These are phyloP conservation scores for Rhododendron simsii DNA, from an alignment of 148 eudicot species.

Conservation along the genomic window DNA sequence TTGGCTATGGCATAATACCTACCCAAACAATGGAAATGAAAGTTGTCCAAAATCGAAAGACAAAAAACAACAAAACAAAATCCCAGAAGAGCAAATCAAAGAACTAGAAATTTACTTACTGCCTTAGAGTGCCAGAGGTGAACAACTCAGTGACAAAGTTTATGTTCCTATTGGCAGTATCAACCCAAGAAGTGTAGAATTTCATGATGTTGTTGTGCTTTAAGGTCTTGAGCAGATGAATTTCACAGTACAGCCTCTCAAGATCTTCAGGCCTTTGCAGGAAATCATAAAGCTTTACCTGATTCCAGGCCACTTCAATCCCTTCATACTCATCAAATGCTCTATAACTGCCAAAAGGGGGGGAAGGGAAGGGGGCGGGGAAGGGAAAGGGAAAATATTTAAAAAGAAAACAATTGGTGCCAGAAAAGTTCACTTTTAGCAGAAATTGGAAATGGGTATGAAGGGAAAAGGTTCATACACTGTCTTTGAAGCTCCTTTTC, in stretches of 20 bases:
- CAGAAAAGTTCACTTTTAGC: not conserved
- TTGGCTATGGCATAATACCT: slow-evolving; percentile 13
- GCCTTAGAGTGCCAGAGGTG: slow-evolving; percentile 58
- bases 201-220: slow-evolving; percentile 52
- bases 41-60: not conserved
- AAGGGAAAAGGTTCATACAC: slow-evolving; percentile 46
- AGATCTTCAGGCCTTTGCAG: slow-evolving; percentile 44
- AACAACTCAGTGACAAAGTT: slow-evolving; percentile 55
- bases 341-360: slow-evolving; percentile 29
- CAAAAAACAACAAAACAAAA: not conserved
- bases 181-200: slow-evolving; percentile 59
- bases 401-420: not conserved
- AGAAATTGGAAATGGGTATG: slow-evolving; percentile 1
- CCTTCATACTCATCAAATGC: slow-evolving; percentile 61
- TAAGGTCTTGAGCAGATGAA: slow-evolving; percentile 52
- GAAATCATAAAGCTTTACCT: slow-evolving; percentile 48
- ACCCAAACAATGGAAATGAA: not conserved
- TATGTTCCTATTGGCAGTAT: slow-evolving; percentile 43
- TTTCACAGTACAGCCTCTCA: slow-evolving; percentile 47
- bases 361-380: not conserved
- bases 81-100: not conserved
- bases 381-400: not conserved
- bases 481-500: slow-evolving; percentile 82
- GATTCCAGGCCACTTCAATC: slow-evolving; percentile 60
- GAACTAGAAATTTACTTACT: slow-evolving; percentile 26